These are phyloP conservation scores for Pseudozyma sp. DNA, from an alignment of 1,284 basidiomycete genomes.

Conservation along the genomic window DNA sequence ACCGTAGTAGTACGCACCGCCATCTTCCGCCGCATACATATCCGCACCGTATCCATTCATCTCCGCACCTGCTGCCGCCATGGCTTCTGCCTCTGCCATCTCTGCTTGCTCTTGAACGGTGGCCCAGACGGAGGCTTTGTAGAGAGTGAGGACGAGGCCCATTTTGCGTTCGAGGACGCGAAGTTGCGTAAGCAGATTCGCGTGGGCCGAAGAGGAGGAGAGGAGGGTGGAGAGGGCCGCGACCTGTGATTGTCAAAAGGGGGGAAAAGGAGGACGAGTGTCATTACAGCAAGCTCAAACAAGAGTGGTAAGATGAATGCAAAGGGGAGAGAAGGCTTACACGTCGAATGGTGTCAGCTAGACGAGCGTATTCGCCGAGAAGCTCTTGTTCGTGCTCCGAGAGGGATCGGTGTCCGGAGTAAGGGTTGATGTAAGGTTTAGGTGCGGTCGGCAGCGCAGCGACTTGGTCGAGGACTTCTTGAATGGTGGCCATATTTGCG, in stretches of 20 bases:
- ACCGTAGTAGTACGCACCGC: conserved; percentile 16
- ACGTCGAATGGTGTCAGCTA: conserved; percentile 60
- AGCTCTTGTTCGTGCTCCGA: conserved; percentile 57
- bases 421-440: conserved; percentile 59
- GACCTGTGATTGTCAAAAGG: conserved; percentile 39
- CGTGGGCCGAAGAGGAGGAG: conserved; percentile 76
- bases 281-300: conserved; percentile 38
- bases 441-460: conserved; percentile 35
- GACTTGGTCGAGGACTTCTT: conserved; percentile 45
- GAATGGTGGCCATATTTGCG: conserved; percentile 39
- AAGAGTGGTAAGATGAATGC: background rate
- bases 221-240: conserved; percentile 68
- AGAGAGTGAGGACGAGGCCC: conserved; percentile 80
- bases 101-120: conserved; percentile 86
- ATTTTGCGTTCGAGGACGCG: conserved; percentile 91
- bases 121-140: conserved; percentile 94
- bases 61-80: conserved; percentile 35
- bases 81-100: conserved; percentile 70
- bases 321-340: conserved; percentile 34
- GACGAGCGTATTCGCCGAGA: conserved; percentile 64
- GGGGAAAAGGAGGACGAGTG: too few species aligned
- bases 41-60: conserved; percentile 30
- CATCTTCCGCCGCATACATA: conserved; percentile 11
- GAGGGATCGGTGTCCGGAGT: conserved; percentile 58
- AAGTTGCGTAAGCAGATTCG: conserved; percentile 80